Conservation (phyloP, 805 yeast species). For the Yamadazyma philogaea region DNA sequence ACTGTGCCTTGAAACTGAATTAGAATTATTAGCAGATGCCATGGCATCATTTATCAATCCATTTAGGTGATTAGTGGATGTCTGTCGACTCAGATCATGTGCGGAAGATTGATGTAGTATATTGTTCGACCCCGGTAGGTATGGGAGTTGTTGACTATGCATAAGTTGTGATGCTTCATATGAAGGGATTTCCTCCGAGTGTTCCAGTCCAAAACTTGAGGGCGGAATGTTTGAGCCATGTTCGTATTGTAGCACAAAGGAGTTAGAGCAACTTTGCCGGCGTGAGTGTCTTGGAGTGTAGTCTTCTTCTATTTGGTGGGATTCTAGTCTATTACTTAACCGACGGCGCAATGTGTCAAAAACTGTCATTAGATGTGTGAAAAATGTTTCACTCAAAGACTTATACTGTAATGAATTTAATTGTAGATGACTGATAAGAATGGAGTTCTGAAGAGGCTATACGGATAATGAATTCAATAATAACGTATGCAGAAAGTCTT, state of each 20-base stretch:
- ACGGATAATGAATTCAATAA: too few relatives aligned
- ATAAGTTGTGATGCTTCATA: slow-evolving; percentile 39
- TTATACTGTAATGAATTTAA: background rate
- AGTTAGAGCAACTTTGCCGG: slow-evolving; percentile 11
- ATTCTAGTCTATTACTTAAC: slow-evolving; percentile 24
- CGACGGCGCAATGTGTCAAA: slow-evolving; percentile 25
- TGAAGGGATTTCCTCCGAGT: slow-evolving; percentile 36
- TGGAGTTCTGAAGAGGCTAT: too few relatives aligned
- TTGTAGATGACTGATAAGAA: too few relatives aligned
- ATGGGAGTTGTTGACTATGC: slow-evolving; percentile 21
- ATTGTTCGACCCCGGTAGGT: background rate
- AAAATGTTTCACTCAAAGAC: background rate
- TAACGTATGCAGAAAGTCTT: background rate
- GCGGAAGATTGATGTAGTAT: slow-evolving; percentile 7
- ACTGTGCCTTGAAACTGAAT: slow-evolving; percentile 12
- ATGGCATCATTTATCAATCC: background rate
- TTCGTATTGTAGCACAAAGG: slow-evolving; percentile 7
- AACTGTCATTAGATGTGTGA: slow-evolving; percentile 18
- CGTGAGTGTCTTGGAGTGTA: slow-evolving; percentile 19
- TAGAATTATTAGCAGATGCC: slow-evolving; percentile 10
- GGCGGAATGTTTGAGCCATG: slow-evolving; percentile 2
- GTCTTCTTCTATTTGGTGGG: slow-evolving; percentile 34
- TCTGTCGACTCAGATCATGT: slow-evolving; percentile 2
- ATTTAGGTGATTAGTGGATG: slow-evolving; percentile 3
- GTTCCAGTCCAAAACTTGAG: background rate